Evolutionary conservation across 129 eudicot genomes (phyloP), one percentile per base, ranked within the genome.

Genomic region (Helichrysum umbraculigerum): DNA sequence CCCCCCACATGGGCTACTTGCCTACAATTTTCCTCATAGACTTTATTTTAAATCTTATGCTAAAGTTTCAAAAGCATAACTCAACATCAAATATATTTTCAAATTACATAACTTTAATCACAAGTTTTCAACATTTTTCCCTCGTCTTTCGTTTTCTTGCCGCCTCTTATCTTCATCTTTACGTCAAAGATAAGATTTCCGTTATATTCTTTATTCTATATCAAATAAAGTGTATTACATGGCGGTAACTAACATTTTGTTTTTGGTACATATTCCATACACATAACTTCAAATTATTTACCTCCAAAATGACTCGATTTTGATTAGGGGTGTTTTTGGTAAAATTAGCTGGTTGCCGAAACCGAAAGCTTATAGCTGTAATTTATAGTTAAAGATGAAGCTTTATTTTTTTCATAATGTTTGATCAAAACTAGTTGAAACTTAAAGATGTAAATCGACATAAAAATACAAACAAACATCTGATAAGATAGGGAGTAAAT

Each of bases 1-100:
- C 71, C 28, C 71, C 83, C 83, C 83, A 80, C 79, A 67, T 74
- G 79, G 74, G 62, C 74, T 51, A 78, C 72, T 62, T 32, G 83
- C 32, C 74, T 32, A 58, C 74, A 57, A 29, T 39, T 74, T 74
- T 80, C 71, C 79, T 73, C 68, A 54, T 54, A 65, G 54, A 76
- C 83, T 73, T 80, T 80, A 73, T 47, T 73, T 80, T 72, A 73
- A 73, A 7, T 21, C 34, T n/a, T 16, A 17, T 10, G 47, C 54
- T 33, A 58, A 32, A 72, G 66, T 21, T 70, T 70, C 35, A 60
- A 78, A 78, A 78, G 76, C 65, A 32, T 32, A n/a, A 44, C 5
- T 47, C 77, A 60, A 44, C 64, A 39, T n/a, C n/a, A n/a, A n/a
- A n/a, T n/a, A n/a, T n/a, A n/a, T 59, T 2, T 59, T 59, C 65